A percentile compares a stretch with the other conserved stretches of the same genome.
Evolutionary conservation across 352 stramenopile species (phyloP).

Genomic region (Phytophthora boehmeriae): DNA sequence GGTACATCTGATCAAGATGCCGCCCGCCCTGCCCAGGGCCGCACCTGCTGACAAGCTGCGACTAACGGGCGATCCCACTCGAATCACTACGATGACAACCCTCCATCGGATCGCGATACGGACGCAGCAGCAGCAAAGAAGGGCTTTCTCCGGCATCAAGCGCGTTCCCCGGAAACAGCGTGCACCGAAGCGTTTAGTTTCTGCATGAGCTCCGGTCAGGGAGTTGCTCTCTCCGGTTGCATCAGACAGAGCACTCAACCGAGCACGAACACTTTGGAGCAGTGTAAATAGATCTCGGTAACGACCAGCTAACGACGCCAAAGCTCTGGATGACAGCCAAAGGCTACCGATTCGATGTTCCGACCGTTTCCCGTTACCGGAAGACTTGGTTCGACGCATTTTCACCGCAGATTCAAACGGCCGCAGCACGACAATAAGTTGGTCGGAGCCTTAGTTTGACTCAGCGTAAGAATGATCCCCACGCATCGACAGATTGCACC

Average conservation of each 20-base stretch:
- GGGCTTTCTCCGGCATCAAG: background rate
- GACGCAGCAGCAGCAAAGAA: slow-evolving; percentile 25
- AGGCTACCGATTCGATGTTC: background rate
- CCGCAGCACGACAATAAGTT: too few species aligned
- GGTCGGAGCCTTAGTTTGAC: too few species aligned
- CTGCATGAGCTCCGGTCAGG: slow-evolving; percentile 15
- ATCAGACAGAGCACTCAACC: background rate
- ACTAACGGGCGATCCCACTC: slow-evolving; percentile 15
- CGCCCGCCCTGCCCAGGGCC: too few species aligned
- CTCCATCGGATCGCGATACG: slow-evolving; percentile 24
- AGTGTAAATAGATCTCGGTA: too few species aligned
- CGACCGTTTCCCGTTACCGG: background rate
- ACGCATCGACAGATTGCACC: too few species aligned
- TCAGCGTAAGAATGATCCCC: too few species aligned
- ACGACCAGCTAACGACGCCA: too few species aligned
- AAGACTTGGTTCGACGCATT: slow-evolving; percentile 3
- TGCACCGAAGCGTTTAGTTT: background rate
- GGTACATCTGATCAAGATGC: too few species aligned
- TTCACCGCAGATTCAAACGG: background rate
- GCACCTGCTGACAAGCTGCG: slow-evolving; percentile 17
- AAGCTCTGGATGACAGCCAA: too few species aligned
- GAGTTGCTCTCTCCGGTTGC: slow-evolving; percentile 1
- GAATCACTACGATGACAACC: slow-evolving; percentile 25
- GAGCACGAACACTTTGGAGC: too few species aligned
- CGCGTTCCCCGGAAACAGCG: slow-evolving; percentile 13